phyloP scores from a whole-genome alignment of 352 stramenopile genomes.

The Pythium dissimile region DNA sequence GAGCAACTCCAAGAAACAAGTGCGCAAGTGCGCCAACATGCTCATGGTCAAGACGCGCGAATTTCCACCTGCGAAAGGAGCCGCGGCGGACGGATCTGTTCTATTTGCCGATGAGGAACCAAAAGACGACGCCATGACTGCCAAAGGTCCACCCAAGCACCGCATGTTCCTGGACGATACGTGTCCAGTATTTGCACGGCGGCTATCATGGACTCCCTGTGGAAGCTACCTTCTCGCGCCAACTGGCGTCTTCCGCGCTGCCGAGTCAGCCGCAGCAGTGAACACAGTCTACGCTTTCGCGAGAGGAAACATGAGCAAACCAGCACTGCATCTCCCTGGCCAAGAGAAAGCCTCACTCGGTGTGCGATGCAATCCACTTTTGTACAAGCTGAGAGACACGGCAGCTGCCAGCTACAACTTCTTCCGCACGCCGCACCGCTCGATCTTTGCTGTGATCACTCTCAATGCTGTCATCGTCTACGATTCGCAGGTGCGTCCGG shows the following conservation, averaged over 20 bases:
- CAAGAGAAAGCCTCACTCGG: constrained; percentile 92
- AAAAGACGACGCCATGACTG: constrained; percentile 5
- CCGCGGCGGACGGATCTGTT: no score
- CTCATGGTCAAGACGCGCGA: constrained; percentile 79
- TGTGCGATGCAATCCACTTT: constrained; percentile 91
- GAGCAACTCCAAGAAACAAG: constrained; percentile 55
- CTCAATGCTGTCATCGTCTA: constrained; percentile 94
- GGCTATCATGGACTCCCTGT: constrained; percentile 91
- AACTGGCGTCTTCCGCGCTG: constrained; percentile 65
- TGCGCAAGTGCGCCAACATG: constrained; percentile 70
- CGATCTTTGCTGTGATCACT: constrained; percentile 93
- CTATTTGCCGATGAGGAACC: not conserved
- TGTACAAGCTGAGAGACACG: constrained; percentile 81
- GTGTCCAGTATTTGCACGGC: constrained; percentile 92
- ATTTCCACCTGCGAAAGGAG: constrained; percentile 25
- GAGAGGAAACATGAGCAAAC: constrained; percentile 88
- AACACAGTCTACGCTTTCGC: constrained; percentile 95
- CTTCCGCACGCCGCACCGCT: constrained; percentile 78
- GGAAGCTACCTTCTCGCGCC: constrained; percentile 91
- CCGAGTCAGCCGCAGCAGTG: constrained; percentile 32
- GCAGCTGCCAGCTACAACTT: constrained; percentile 37
- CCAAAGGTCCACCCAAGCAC: constrained; percentile 47
- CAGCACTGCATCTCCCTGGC: constrained; percentile 89
- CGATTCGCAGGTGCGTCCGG: constrained; percentile 82
- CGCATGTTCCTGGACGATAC: constrained; percentile 93